Evolutionary conservation across 371 early-diverging fungal species (phyloP).

Genomic region (Quaeritorhiza haematococci): DNA sequence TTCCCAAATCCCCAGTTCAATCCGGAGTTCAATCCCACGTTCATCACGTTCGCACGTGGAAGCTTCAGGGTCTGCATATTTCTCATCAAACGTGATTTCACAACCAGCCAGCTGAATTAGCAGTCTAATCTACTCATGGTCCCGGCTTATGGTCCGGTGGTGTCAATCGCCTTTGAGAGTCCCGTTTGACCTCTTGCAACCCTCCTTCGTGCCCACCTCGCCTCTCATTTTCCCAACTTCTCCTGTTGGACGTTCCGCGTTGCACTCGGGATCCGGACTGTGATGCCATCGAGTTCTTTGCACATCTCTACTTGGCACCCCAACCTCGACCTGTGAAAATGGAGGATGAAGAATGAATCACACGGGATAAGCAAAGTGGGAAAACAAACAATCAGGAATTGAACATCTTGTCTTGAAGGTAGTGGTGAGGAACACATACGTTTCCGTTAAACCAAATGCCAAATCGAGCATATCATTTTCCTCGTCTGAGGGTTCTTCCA

Average conservation of each 20-base stretch:
- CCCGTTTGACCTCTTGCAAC: no score
- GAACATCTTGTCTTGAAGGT: not conserved
- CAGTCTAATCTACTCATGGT: no score
- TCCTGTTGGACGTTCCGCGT: conserved; percentile 80
- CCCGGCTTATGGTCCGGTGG: no score
- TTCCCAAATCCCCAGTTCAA: no score
- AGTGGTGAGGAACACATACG: conserved; percentile 45
- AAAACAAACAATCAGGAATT: not conserved
- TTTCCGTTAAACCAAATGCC: conserved; percentile 96
- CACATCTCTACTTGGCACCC: conserved; percentile 94
- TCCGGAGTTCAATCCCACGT: no score
- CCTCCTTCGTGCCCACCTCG: no score
- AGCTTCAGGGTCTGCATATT: no score
- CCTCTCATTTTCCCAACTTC: conserved; percentile 9
- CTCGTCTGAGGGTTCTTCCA: conserved; percentile 94
- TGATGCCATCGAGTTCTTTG: conserved; percentile 80
- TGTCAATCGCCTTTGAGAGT: no score
- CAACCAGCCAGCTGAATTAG: no score
- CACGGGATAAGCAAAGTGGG: not conserved
- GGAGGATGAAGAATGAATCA: not conserved
- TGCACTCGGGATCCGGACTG: conserved; percentile 88
- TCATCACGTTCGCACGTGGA: no score
- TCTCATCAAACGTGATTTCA: no score
- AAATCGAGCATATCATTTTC: conserved; percentile 99
- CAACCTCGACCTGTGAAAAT: conserved; percentile 76